Conservation (phyloP, 345 rosid species). For the Pelargonium nanum region DNA sequence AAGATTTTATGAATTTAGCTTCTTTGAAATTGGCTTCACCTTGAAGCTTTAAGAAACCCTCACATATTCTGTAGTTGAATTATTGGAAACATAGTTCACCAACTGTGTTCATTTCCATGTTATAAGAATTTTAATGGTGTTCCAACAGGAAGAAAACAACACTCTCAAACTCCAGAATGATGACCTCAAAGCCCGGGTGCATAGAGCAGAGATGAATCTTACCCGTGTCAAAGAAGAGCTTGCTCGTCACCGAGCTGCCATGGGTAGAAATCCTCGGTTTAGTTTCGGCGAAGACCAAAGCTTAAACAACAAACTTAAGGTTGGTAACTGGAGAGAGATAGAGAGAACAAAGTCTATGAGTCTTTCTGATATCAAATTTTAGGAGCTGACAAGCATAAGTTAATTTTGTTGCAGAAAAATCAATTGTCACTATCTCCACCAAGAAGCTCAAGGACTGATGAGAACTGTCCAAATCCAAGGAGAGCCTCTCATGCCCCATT, state of each 20-base stretch:
- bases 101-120: neutral
- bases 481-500: slow-evolving; percentile 33
- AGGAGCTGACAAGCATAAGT: neutral
- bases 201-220: slow-evolving; percentile 39
- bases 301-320: slow-evolving; percentile 47
- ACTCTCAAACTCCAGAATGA: slow-evolving; percentile 60
- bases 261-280: slow-evolving; percentile 37
- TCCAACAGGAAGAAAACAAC: slow-evolving; percentile 83
- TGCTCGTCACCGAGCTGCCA: slow-evolving; percentile 52
- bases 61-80: neutral
- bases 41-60: too few species aligned
- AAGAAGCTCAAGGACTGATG: slow-evolving; percentile 28
- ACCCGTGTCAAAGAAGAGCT: slow-evolving; percentile 79
- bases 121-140: neutral
- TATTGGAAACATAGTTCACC: neutral
- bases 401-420: slow-evolving; percentile 27
- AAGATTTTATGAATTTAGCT: slow-evolving; percentile 17
- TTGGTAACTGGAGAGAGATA: slow-evolving; percentile 12
- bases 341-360: neutral
- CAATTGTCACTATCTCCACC: slow-evolving; percentile 40
- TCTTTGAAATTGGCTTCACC: too few species aligned
- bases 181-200: slow-evolving; percentile 56
- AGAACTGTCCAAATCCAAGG: slow-evolving; percentile 40
- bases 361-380: neutral
- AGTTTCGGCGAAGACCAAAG: slow-evolving; percentile 49